Evolutionary conservation across 176 grass and related monocot species (phyloP), one percentile per base, ranked within the genome.

Genomic region (Aegilops sharonensis): DNA sequence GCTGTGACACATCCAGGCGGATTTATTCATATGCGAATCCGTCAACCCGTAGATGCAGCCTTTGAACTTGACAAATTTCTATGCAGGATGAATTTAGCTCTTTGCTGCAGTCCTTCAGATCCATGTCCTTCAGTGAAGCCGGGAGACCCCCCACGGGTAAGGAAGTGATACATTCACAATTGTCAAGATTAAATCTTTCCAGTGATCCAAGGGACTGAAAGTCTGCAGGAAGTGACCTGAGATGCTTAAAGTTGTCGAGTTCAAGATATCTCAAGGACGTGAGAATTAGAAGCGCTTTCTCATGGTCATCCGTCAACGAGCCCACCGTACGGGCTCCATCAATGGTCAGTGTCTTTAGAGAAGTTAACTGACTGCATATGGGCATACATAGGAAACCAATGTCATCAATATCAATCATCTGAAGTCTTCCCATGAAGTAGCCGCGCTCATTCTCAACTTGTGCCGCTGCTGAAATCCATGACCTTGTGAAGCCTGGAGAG

Each of bases 361-460:
- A 76, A 47, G 71, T 47, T 65, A 85, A 75, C 36, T 67, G 71
- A 4, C 59, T n/a, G 71, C 71, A 85, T 76, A 85, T 78, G 65
- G 83, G 83, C 57, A 75, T n/a, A 48, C 57, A 78, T 4, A 85
- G 17, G 45, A 78, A 3, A 64, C 43, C 30, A 66, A 77, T 77
- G 45, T 65, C 39, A 85, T 75, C 43, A 59, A 27, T 75, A 42
- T 75, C 9, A 34, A 85, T 17, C 5, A 61, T 5, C 42, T 65
- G 59, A 48, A 85, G 72, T 62, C 20, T 45, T 78, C 64, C 9
- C 11, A n/a, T 21, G 39, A 85, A 85, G 27, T 65, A 18, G 12
- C 30, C 24, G n/a, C 66, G 9, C 34, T 73, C 5, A 7, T 27
- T 85, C 32, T 43, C 35, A 31, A 42, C 3, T 34, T 77, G 30